These are phyloP conservation scores for Syncephalastrum contaminatum DNA, from an alignment of 371 early-diverging fungal genomes.

Conservation along the genomic window DNA sequence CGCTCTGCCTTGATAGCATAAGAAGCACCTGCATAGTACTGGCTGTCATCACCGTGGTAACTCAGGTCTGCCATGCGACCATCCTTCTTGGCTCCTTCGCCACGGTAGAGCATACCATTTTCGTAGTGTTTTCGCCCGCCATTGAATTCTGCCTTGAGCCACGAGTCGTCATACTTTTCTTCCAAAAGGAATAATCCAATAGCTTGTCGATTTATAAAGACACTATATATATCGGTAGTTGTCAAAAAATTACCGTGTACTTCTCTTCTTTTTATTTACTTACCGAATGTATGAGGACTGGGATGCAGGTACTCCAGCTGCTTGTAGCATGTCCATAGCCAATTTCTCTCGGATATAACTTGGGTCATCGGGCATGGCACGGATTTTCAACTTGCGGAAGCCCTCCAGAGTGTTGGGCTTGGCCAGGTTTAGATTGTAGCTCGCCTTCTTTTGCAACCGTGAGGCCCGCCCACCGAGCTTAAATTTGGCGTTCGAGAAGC, in stretches of 20 bases:
- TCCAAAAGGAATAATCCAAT: slow-evolving; percentile 38
- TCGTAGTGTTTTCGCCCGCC: slow-evolving; percentile 25
- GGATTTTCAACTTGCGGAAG: slow-evolving; percentile 25
- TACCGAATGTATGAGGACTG: slow-evolving; percentile 27
- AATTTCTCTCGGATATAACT: slow-evolving; percentile 37
- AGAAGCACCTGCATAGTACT: slow-evolving; percentile 16
- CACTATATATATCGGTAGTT: slow-evolving; percentile 6
- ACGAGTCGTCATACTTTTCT: slow-evolving; percentile 32
- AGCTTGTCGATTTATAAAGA: slow-evolving; percentile 32
- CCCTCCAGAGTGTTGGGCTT: slow-evolving; percentile 10
- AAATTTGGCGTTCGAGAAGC: slow-evolving; percentile 18
- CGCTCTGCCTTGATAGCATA: slow-evolving; percentile 28
- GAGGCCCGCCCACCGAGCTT: slow-evolving; percentile 30
- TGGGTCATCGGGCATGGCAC: slow-evolving; percentile 27
- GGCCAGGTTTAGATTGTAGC: slow-evolving; percentile 25
- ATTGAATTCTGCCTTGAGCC: slow-evolving; percentile 33
- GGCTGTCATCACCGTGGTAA: slow-evolving; percentile 17
- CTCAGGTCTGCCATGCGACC: slow-evolving; percentile 21
- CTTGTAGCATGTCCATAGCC: slow-evolving; percentile 21
- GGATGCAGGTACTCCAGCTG: slow-evolving; percentile 26
- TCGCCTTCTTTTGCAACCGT: slow-evolving; percentile 23
- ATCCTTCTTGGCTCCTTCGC: slow-evolving; percentile 6
- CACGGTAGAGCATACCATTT: slow-evolving; percentile 38
- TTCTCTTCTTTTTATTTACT: neutral
- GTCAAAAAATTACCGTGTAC: too few species aligned